These are phyloP conservation scores for Colletotrichum tabaci DNA, from an alignment of 2,329 filamentous ascomycete species.

Conservation along the genomic window DNA sequence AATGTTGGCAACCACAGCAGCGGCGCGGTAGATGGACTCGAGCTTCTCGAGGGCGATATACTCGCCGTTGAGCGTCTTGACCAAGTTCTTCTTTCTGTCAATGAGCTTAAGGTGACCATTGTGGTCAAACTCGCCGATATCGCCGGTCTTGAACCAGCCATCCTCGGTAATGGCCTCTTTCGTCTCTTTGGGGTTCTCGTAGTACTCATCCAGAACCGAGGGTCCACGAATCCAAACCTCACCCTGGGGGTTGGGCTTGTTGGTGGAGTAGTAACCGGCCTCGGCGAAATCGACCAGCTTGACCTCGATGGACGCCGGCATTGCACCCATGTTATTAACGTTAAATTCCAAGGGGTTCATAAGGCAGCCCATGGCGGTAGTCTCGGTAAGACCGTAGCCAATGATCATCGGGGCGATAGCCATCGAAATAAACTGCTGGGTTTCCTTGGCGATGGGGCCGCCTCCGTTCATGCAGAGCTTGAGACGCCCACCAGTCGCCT, in stretches of 20 bases:
- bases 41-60: conserved; percentile 87
- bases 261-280: conserved; percentile 83
- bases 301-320: conserved; percentile 81
- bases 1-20: conserved; percentile 67
- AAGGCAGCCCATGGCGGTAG: conserved; percentile 80
- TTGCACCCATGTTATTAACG: conserved; percentile 77
- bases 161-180: conserved; percentile 77
- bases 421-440: conserved; percentile 89
- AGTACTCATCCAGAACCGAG: conserved; percentile 80
- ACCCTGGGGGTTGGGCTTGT: conserved; percentile 83
- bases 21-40: conserved; percentile 68
- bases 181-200: conserved; percentile 84
- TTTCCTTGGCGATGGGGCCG: conserved; percentile 87
- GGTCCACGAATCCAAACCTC: conserved; percentile 90
- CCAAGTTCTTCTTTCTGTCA: conserved; percentile 90
- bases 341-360: conserved; percentile 87
- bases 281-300: conserved; percentile 91
- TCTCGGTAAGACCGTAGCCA: conserved; percentile 91
- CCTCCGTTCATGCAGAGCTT: conserved; percentile 90
- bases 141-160: conserved; percentile 91
- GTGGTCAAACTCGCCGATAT: conserved; percentile 84
- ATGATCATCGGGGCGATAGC: conserved; percentile 91
- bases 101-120: conserved; percentile 82
- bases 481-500: conserved; percentile 86
- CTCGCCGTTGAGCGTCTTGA: conserved; percentile 86